Evolutionary conservation across 2,329 filamentous ascomycete species (phyloP).

Genomic region (Mycosphaerelloides madeirae): DNA sequence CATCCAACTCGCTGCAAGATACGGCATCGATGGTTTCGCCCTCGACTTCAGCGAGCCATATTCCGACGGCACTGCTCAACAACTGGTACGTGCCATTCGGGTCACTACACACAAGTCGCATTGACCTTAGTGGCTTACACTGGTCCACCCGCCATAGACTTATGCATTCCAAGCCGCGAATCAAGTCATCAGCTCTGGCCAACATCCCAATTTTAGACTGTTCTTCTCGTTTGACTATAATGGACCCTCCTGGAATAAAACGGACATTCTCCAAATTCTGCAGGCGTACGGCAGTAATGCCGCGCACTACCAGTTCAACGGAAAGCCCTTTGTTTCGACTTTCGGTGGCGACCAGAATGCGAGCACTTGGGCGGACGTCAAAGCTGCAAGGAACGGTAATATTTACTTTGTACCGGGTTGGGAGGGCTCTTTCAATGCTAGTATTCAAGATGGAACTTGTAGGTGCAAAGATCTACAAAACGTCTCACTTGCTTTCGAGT

Average conservation of each 20-base stretch:
- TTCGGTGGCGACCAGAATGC: slow-evolving; percentile 37
- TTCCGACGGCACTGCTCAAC: slow-evolving; percentile 29
- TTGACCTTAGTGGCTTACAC: neutral
- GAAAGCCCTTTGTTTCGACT: slow-evolving; percentile 51
- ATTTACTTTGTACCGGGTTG: too few relatives aligned
- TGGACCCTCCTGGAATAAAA: slow-evolving; percentile 30
- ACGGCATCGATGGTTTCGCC: slow-evolving; percentile 46
- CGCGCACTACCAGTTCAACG: slow-evolving; percentile 48
- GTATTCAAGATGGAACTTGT: too few relatives aligned
- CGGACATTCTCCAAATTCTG: slow-evolving; percentile 43
- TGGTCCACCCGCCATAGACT: too few relatives aligned
- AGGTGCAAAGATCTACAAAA: too few relatives aligned
- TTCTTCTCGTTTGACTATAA: slow-evolving; percentile 55
- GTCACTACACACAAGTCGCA: neutral
- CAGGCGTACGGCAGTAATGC: slow-evolving; percentile 41
- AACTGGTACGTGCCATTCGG: slow-evolving; percentile 2
- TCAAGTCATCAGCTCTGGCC: neutral
- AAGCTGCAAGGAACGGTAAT: too few relatives aligned
- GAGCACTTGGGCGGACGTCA: too few relatives aligned
- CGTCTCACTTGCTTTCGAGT: too few relatives aligned
- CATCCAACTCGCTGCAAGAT: slow-evolving; percentile 11
- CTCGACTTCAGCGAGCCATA: slow-evolving; percentile 43
- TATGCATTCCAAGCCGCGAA: slow-evolving; percentile 41
- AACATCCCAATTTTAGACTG: slow-evolving; percentile 43
- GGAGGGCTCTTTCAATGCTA: too few relatives aligned